Evolutionary conservation across 2,329 filamentous ascomycete genomes (phyloP).

Genomic region (Monilinia aucupariae): DNA sequence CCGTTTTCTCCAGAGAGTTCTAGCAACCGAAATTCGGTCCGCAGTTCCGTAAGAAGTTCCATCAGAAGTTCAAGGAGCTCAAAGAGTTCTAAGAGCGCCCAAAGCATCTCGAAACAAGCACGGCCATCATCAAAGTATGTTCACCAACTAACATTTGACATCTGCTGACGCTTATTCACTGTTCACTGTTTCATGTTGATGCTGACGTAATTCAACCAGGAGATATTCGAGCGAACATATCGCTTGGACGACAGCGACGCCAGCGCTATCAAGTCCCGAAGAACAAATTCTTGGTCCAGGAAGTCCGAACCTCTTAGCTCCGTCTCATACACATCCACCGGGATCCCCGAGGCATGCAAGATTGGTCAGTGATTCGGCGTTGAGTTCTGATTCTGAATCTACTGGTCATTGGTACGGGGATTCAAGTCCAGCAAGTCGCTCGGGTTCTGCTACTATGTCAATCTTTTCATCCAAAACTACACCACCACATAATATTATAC

Average conservation of each 20-base stretch:
- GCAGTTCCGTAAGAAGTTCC: slow-evolving; percentile 14
- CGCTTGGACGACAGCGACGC: slow-evolving; percentile 25
- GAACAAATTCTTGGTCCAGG: slow-evolving; percentile 18
- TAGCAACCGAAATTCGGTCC: slow-evolving; percentile 5
- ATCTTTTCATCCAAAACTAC: slow-evolving; percentile 35
- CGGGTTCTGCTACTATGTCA: slow-evolving; percentile 34
- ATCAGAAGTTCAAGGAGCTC: neutral
- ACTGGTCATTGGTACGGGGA: slow-evolving; percentile 31
- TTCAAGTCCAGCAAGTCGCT: slow-evolving; percentile 27
- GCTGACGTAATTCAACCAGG: slow-evolving; percentile 6
- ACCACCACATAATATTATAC: slow-evolving; percentile 31
- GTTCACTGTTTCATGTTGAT: neutral
- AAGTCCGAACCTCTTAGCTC: slow-evolving; percentile 28
- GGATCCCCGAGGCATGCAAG: slow-evolving; percentile 31
- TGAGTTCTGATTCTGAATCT: slow-evolving; percentile 30
- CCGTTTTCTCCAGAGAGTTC: slow-evolving; percentile 14
- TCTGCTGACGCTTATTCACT: neutral
- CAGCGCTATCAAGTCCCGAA: slow-evolving; percentile 20
- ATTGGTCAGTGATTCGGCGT: slow-evolving; percentile 30
- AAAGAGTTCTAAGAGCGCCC: neutral
- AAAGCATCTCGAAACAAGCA: slow-evolving; percentile 9
- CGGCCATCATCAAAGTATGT: slow-evolving; percentile 18
- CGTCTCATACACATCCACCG: slow-evolving; percentile 22
- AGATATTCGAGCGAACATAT: slow-evolving; percentile 28
- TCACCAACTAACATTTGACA: neutral